A percentile compares a stretch with the other conserved stretches of the same genome.
Conservation (phyloP, 352 stramenopile species). For the Pythium chondricola region DNA sequence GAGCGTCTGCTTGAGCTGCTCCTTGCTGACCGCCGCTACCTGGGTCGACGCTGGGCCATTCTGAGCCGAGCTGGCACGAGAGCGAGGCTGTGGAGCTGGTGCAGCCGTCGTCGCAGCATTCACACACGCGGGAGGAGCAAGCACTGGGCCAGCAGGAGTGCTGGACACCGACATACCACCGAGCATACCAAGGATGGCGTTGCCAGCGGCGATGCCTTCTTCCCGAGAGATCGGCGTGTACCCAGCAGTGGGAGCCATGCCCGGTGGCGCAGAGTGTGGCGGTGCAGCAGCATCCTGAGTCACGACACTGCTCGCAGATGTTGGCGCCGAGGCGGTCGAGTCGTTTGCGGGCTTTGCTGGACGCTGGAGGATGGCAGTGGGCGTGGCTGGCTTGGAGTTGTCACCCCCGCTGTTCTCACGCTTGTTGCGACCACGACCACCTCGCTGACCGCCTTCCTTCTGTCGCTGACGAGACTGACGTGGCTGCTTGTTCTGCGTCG, state of each 20-base stretch:
- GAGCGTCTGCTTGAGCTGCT: conserved; percentile 83
- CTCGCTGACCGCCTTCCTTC: conserved; percentile 13
- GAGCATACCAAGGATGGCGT: conserved; percentile 83
- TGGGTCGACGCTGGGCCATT: conserved; percentile 10
- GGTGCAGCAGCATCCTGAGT: background rate
- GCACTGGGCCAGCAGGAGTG: conserved; percentile 8
- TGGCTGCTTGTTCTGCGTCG: conserved; percentile 11
- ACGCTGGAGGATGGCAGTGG: conserved; percentile 65
- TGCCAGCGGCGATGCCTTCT: conserved; percentile 73
- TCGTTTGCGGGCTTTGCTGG: background rate
- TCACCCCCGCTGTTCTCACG: conserved; percentile 29
- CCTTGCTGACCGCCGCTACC: conserved; percentile 54
- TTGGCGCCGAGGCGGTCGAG: background rate
- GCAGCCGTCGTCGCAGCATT: background rate
- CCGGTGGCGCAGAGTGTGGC: background rate
- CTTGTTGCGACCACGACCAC: conserved; percentile 15
- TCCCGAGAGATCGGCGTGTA: conserved; percentile 71
- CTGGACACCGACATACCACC: conserved; percentile 13
- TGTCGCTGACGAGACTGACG: conserved; percentile 13
- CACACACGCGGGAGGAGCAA: conserved; percentile 8
- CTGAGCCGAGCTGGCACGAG: conserved; percentile 11
- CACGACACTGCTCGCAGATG: conserved; percentile 11
- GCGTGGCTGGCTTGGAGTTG: conserved; percentile 34
- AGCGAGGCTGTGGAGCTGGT: conserved; percentile 10
- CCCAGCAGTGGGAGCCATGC: conserved; percentile 5